Evolutionary conservation across 257 asterid genomes (phyloP).

Genomic region (Cinchona pubescens): DNA sequence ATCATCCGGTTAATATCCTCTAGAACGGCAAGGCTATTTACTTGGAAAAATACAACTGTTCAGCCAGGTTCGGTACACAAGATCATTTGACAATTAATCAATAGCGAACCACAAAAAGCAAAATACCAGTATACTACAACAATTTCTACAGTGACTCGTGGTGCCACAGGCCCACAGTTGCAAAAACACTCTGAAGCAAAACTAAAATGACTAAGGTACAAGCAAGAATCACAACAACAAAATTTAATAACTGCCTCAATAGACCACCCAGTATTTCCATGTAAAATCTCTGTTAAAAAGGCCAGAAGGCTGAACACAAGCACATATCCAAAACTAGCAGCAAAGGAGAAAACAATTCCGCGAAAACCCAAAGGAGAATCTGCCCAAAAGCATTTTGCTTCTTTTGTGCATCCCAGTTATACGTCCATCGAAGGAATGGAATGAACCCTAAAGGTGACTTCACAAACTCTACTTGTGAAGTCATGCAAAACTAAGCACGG

Average conservation of each 20-base stretch:
- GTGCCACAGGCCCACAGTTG: neutral
- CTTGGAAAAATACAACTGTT: too few relatives aligned
- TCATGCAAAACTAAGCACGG: neutral
- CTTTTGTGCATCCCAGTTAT: neutral
- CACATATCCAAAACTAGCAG: neutral
- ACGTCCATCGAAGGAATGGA: neutral
- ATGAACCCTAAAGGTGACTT: too few relatives aligned
- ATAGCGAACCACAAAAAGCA: neutral
- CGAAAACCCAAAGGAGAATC: neutral
- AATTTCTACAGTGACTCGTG: neutral
- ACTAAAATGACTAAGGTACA: neutral
- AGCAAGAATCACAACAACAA: neutral
- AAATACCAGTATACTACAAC: constrained; percentile 4
- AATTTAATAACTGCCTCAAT: neutral
- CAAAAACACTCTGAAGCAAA: neutral
- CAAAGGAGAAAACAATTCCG: neutral
- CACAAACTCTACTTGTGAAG: constrained; percentile 6
- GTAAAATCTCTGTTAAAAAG: neutral
- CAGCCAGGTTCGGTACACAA: neutral
- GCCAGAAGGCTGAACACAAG: neutral
- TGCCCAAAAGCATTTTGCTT: neutral
- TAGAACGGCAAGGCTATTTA: neutral
- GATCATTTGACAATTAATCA: neutral
- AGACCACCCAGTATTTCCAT: neutral
- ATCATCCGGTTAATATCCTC: neutral